Base-by-base conservation (phyloP, 2,329 filamentous ascomycete species). In the Celoporthe dispersa region DNA sequence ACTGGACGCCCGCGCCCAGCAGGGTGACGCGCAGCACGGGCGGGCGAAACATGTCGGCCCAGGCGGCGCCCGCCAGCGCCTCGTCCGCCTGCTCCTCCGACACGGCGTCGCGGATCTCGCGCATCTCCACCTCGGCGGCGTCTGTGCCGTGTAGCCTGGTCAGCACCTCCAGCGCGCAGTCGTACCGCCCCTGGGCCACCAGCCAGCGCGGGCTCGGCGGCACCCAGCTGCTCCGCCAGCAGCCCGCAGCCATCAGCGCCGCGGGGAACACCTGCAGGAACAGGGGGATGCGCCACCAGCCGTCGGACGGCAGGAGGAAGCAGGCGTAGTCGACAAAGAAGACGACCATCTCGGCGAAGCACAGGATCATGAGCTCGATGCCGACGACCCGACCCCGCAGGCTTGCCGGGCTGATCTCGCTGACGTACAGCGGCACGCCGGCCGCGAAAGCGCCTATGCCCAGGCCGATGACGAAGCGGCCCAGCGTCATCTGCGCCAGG, bases 91-190 rank as follows among this genome's bases (percentile, higher is more conserved):
- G 39, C 25, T 64, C 62, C 41, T 64, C 62, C 12, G 39, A 44
- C 25, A 64, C 28, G 16, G 60, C 44, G 6, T 37, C 60, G 19
- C 60, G 84, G 68, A 91, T 89, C 79, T 91, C 70, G 1, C 64
- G 60, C 68, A 71, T 71, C 68, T 70, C 89, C 1, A 60, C 28
- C 25, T 65, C 70, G 11, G 73, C 73, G 19, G 71, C 71, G 19
- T 68, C 72, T 1, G 64, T 63, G 2, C 73, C 73, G n/a, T 74
- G 73, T n/a, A 74, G 55, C 8, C 73, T 57, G 2, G 70, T 72
- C 7, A 74, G 67, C 1, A 74, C 72, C 66, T 74, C 73, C 19
- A 69, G 67, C 22, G 73, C 73, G 60, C 73, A 74, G 31, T 73
- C 73, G 39, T 74, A 74, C 8, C 73, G 64, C 53, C 66, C 73